phyloP scores from a whole-genome alignment of 2,329 filamentous ascomycete species.

The Aspergillus sclerotialis region DNA sequence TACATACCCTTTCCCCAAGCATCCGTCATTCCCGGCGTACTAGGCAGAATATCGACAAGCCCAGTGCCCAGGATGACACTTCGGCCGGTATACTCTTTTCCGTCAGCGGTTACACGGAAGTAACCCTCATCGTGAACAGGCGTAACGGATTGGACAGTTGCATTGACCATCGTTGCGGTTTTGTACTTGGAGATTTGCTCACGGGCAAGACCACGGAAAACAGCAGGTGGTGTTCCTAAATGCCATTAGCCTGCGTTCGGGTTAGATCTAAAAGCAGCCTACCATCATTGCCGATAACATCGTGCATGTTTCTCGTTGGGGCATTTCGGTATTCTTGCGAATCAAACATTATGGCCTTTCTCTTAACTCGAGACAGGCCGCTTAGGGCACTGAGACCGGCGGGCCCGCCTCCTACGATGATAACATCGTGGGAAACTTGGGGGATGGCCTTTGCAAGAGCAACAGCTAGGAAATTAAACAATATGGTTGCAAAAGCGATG shows the following conservation, averaged over 20 bases:
- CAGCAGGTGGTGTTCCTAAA: slow-evolving; percentile 47
- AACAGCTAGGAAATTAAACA: slow-evolving; percentile 15
- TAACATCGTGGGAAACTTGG: slow-evolving; percentile 44
- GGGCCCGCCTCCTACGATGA: slow-evolving; percentile 54
- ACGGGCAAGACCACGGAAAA: slow-evolving; percentile 50
- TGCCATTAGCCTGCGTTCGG: slow-evolving; percentile 2
- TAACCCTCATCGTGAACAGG: slow-evolving; percentile 27
- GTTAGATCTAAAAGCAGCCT: slow-evolving; percentile 5
- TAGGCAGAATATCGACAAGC: slow-evolving; percentile 48
- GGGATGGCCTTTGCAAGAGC: slow-evolving; percentile 17
- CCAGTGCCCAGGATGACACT: slow-evolving; percentile 55
- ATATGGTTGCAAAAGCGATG: slow-evolving; percentile 16
- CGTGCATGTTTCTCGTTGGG: slow-evolving; percentile 53
- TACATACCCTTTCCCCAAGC: slow-evolving; percentile 55
- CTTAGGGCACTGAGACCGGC: slow-evolving; percentile 50
- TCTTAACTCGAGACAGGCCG: slow-evolving; percentile 52
- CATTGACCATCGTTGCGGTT: slow-evolving; percentile 46
- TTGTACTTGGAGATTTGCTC: slow-evolving; percentile 47
- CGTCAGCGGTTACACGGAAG: slow-evolving; percentile 39
- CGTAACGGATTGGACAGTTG: slow-evolving; percentile 40
- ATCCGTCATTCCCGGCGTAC: slow-evolving; percentile 48
- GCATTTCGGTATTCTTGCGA: slow-evolving; percentile 53
- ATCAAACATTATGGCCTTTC: slow-evolving; percentile 51
- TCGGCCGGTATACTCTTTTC: slow-evolving; percentile 39
- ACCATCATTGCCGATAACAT: slow-evolving; percentile 56